Base-by-base conservation (phyloP, 495 filamentous ascomycete genomes). In the Bryoglossum gracile region DNA sequence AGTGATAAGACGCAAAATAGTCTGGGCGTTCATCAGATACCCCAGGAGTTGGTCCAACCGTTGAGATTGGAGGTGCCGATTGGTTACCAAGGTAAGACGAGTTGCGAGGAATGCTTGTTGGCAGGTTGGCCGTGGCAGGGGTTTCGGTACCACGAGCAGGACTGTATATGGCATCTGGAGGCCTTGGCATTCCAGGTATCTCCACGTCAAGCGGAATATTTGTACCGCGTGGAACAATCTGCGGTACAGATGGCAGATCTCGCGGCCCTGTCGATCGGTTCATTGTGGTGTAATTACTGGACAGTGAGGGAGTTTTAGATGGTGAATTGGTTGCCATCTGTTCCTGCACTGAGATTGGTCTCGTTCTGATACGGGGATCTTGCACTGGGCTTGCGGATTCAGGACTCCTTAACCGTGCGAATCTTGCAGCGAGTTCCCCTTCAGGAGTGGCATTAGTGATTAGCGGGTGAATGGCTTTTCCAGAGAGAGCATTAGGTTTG, bases 81-180 rank as follows among this genome's bases (percentile, higher is more conserved):
- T 65, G 67, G 16, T 72, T 70, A 25, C 72, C 61, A 28, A 66
- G 68, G 24, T 68, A 68, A 3, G 71, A 68, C 18, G 72, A 65
- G 48, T 68, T 74, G 0, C 72, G 70, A 6, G 71, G 68, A 17
- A 74, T 60, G 25, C 70, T 69, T 13, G 71, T 66, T 2, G 71
- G 66, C 44, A 77, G 75, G 9, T 76, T 32, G 69, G 72, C 37
- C 77, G 64, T 39, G 74, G 81, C 18, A 77, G 73, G 4, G 72
- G 53, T 30, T 16, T 59, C 53, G 11, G 50, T 25, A 17, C 50
- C 56, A 41, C 73, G 63, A n/a, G 65, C 66, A 14, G 90, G 90
- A 56, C 82, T 91, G 56, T 96, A 96, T 8, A 91, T 82, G 10
- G 89, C 87, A 59, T 83, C 87, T 13, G 90, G 90, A 10, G 84